Conservation (phyloP, 2,329 filamentous ascomycete species). For the Davidsoniella australis region DNA sequence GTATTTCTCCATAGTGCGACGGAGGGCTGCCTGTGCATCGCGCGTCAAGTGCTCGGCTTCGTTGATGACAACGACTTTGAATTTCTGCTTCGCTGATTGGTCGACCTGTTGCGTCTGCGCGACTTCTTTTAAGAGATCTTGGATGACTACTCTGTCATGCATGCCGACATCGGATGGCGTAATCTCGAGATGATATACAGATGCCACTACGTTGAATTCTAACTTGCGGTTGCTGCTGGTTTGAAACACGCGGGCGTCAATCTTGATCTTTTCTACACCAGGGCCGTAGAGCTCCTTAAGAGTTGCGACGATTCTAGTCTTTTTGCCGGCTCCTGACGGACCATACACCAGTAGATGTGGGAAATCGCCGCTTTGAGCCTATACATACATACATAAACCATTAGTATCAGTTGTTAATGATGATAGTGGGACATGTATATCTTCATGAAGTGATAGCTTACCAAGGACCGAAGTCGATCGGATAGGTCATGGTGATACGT, state of each 20-base stretch:
- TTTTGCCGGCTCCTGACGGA: conserved; percentile 91
- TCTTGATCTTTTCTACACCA: conserved; percentile 99
- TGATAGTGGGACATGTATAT: background rate
- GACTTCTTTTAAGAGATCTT: conserved; percentile 92
- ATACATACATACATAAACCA: conserved; percentile 6
- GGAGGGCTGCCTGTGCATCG: conserved; percentile 86
- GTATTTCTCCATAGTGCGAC: conserved; percentile 98
- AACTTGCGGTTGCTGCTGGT: conserved; percentile 92
- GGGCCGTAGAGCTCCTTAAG: conserved; percentile 89
- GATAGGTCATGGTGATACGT: conserved; percentile 85
- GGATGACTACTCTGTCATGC: conserved; percentile 89
- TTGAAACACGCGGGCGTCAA: conserved; percentile 92
- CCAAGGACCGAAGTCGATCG: conserved; percentile 67
- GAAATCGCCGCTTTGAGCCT: conserved; percentile 96
- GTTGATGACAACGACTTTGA: conserved; percentile 99
- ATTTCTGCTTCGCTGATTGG: conserved; percentile 69
- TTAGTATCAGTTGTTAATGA: background rate
- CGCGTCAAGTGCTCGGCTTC: conserved; percentile 88
- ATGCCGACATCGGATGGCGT: conserved; percentile 93
- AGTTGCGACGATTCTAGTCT: conserved; percentile 89
- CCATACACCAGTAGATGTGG: conserved; percentile 95
- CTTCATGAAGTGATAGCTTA: conserved; percentile 26
- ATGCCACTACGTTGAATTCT: conserved; percentile 97
- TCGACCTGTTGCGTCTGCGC: conserved; percentile 99
- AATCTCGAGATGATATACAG: conserved; percentile 95